A percentile compares a stretch with the other conserved stretches of the same genome.
phyloP scores from a whole-genome alignment of 2,329 filamentous ascomycete species.

The Microdochium nivale region DNA sequence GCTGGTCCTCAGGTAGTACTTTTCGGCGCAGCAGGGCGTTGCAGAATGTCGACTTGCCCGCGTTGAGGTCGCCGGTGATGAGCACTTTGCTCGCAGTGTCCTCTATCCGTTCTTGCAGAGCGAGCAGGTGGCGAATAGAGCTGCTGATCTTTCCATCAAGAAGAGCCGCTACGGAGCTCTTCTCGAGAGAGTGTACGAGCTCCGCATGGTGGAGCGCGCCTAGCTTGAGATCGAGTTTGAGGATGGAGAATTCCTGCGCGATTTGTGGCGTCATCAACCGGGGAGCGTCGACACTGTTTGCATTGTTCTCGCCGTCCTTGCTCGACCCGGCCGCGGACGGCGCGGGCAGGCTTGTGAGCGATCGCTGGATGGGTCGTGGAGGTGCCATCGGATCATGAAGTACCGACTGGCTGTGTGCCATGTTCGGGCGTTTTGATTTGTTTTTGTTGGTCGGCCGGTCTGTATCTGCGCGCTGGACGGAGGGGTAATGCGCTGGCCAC shows the following conservation, averaged over 20 bases:
- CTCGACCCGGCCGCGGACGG: slow-evolving; percentile 62
- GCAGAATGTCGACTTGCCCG: slow-evolving; percentile 97
- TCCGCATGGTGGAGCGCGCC: slow-evolving; percentile 80
- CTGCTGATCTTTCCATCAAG: slow-evolving; percentile 91
- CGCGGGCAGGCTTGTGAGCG: slow-evolving; percentile 63
- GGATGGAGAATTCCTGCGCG: slow-evolving; percentile 87
- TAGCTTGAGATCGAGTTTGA: slow-evolving; percentile 91
- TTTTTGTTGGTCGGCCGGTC: slow-evolving; percentile 15
- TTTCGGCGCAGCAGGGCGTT: slow-evolving; percentile 92
- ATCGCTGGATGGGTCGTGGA: slow-evolving; percentile 52
- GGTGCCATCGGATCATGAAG: slow-evolving; percentile 36
- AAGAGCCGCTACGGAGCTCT: slow-evolving; percentile 79
- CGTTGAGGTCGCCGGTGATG: slow-evolving; percentile 91
- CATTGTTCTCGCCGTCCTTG: slow-evolving; percentile 53
- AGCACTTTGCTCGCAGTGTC: slow-evolving; percentile 96
- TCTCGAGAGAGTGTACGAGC: slow-evolving; percentile 89
- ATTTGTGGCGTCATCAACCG: slow-evolving; percentile 86
- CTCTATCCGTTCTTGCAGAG: slow-evolving; percentile 86
- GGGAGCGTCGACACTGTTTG: slow-evolving; percentile 51
- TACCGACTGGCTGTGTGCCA: slow-evolving; percentile 56
- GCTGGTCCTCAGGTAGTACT: slow-evolving; percentile 90
- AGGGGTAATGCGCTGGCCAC: slow-evolving; percentile 94
- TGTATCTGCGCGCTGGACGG: slow-evolving; percentile 56
- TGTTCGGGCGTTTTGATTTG: slow-evolving; percentile 48
- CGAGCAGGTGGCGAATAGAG: slow-evolving; percentile 82